These are phyloP conservation scores for Eucalyptus pauciflora DNA, from an alignment of 345 rosid species.

Conservation along the genomic window DNA sequence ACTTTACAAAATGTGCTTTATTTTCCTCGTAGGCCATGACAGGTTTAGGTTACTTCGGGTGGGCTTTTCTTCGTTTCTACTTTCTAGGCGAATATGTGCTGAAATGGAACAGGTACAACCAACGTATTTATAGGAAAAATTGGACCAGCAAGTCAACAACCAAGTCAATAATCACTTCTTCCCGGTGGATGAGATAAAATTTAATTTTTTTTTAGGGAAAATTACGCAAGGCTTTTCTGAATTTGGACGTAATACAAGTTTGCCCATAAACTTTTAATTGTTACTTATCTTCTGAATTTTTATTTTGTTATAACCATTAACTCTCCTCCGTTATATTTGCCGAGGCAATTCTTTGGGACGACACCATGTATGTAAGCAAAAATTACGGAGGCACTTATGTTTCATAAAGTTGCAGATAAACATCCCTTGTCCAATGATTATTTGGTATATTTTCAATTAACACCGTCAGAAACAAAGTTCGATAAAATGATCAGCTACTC, in stretches of 20 bases:
- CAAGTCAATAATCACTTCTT: no score
- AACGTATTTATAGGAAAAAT: no score
- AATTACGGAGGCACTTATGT: background rate
- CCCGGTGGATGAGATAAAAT: no score
- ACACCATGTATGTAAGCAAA: background rate
- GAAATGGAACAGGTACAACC: no score
- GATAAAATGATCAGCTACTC: background rate
- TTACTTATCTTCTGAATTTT: background rate
- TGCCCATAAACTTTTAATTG: no score
- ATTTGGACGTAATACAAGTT: background rate
- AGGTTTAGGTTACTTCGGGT: no score
- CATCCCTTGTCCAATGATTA: background rate
- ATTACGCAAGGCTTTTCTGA: background rate
- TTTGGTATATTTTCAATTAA: background rate
- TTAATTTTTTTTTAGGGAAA: no score
- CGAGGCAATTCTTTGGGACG: background rate
- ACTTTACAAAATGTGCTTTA: no score
- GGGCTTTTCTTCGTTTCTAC: no score
- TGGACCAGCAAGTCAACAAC: no score
- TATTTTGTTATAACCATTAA: background rate
- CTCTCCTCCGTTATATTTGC: background rate
- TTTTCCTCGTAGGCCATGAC: no score
- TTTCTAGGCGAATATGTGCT: no score
- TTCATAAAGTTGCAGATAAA: background rate
- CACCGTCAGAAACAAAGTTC: background rate